A percentile compares a stretch with the other conserved stretches of the same genome.
phyloP scores from a whole-genome alignment of 768 basidiomycete genomes.

The Lactarius vividus region DNA sequence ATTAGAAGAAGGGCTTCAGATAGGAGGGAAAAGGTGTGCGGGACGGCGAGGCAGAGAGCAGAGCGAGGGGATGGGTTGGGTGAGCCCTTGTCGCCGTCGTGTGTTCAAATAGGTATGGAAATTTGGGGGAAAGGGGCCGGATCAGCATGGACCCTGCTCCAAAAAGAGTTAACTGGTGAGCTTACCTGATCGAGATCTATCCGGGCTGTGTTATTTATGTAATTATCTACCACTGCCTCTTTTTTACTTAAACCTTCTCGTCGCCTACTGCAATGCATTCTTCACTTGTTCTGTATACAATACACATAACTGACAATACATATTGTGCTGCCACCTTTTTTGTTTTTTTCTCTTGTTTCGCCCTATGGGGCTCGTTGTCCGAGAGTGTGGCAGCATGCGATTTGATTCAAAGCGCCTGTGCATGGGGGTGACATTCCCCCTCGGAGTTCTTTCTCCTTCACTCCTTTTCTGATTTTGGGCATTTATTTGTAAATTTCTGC shows the following conservation, averaged over 20 bases:
- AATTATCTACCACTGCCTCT: not conserved
- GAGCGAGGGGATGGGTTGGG: not conserved
- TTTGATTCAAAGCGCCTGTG: too few species aligned
- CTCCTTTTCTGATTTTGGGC: not conserved
- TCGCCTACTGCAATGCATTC: not conserved
- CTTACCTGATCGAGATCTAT: constrained; percentile 12
- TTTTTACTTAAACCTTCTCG: not conserved
- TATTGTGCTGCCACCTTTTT: not conserved
- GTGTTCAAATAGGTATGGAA: constrained; percentile 5
- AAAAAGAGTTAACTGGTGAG: not conserved
- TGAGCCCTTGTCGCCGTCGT: not conserved
- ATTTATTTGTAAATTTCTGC: not conserved
- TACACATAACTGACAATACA: not conserved
- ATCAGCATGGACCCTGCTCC: constrained; percentile 10
- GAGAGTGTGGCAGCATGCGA: too few species aligned
- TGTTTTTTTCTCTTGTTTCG: not conserved
- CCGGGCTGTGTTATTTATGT: not conserved
- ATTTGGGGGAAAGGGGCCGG: constrained; percentile 10
- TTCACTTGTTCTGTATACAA: not conserved
- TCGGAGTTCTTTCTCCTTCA: not conserved
- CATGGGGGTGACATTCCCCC: not conserved
- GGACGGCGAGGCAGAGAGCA: not conserved
- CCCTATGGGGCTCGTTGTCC: not conserved
- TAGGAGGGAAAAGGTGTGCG: not conserved
- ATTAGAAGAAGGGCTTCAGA: not conserved